Percentiles rank a stretch among this genome's conserved stretches.
Conservation (phyloP, 495 filamentous ascomycete genomes). For the Aspergillus coremiiformis region DNA sequence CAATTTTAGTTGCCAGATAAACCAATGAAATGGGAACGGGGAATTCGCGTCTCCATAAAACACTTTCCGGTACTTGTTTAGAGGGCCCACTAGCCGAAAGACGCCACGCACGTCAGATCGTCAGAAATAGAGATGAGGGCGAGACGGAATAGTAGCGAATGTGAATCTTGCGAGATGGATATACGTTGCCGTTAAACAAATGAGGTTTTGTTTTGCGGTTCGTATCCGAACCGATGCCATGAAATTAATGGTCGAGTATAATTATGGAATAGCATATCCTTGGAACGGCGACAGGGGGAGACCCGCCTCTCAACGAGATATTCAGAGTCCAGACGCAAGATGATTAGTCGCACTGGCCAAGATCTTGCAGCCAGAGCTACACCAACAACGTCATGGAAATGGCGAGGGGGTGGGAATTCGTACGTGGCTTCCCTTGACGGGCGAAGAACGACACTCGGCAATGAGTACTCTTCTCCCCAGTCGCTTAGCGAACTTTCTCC, state of each 20-base stretch:
- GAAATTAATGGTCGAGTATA: neutral
- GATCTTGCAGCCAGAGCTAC: neutral
- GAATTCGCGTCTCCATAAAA: constrained; percentile 5
- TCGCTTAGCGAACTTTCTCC: neutral
- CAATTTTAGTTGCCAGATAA: constrained; percentile 3
- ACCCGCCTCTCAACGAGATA: neutral
- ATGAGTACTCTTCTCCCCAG: no score
- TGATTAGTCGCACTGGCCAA: neutral
- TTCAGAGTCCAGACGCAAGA: neutral
- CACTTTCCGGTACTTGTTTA: no score
- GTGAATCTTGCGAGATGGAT: no score
- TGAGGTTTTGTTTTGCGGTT: neutral
- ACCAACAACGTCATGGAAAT: constrained; percentile 25
- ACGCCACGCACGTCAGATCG: constrained; percentile 17
- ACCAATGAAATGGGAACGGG: neutral
- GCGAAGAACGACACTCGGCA: neutral
- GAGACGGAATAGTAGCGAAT: no score
- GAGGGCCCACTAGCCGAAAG: constrained; percentile 9
- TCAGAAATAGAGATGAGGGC: no score
- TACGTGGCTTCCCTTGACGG: neutral
- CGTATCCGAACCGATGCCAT: neutral
- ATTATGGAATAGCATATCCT: neutral
- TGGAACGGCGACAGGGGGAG: neutral
- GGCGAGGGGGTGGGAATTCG: neutral
- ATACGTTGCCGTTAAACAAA: neutral